These are phyloP conservation scores for Cyclotella atomus DNA, from an alignment of 108 stramenopile genomes.

Conservation along the genomic window DNA sequence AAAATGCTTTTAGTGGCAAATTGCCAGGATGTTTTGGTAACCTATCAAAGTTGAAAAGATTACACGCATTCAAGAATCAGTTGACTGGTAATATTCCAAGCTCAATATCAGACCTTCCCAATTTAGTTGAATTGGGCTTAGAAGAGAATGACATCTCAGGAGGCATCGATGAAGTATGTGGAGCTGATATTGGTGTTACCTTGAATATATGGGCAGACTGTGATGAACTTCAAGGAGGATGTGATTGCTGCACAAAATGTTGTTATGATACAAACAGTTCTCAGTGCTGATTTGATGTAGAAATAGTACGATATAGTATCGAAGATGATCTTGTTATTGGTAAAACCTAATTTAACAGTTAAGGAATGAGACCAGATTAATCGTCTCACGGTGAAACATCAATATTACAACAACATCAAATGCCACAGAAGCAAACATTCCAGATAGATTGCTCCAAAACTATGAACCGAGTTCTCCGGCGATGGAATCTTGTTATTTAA, in stretches of 20 bases:
- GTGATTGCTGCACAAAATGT: conserved; percentile 43
- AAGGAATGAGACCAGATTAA: no score
- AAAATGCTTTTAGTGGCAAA: conserved; percentile 36
- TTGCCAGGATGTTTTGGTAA: conserved; percentile 33
- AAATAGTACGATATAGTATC: no score
- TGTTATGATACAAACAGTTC: conserved; percentile 25
- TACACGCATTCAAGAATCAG: conserved; percentile 40
- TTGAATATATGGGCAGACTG: conserved; percentile 44
- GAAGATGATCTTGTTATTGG: no score
- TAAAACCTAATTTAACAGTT: no score
- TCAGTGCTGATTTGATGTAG: neutral
- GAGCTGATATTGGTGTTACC: neutral
- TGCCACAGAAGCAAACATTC: no score
- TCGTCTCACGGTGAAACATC: no score
- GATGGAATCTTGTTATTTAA: no score
- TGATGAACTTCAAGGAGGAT: conserved; percentile 31
- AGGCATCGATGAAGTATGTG: conserved; percentile 30
- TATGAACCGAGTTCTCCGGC: no score
- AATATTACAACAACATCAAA: no score
- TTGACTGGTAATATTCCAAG: conserved; percentile 35
- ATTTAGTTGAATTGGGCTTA: conserved; percentile 38
- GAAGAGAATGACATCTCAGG: conserved; percentile 43
- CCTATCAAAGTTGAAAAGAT: conserved; percentile 24
- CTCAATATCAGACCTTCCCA: conserved; percentile 27
- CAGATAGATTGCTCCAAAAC: no score